Base-by-base conservation (phyloP, 202 grass and related monocot species). In the Setaria viridis region DNA sequence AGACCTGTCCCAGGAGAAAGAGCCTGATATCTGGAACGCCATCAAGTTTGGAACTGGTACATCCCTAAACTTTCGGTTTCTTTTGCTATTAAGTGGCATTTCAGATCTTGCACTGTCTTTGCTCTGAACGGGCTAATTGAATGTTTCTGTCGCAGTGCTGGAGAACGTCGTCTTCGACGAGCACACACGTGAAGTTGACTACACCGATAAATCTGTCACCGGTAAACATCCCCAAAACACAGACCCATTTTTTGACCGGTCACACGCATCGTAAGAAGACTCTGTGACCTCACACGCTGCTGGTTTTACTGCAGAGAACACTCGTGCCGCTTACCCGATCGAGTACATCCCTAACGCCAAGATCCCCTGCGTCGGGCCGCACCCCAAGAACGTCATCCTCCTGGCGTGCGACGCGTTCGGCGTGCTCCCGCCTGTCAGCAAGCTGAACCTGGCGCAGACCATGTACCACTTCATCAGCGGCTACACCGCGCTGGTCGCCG, bases 391-490 rank as follows among this genome's bases (percentile, higher is more conserved):
- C 83, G 94, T 99, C 70, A 97, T 99, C 74, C 92, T 99, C 79
- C 19, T 99, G 83, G 97, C 97, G 3, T 99, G 97, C 67, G 97
- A 99, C 56, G 97, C 97, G 2, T 99, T 97, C 57, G 97, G 97
- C 6, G 97, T 99, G 37, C 97, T 99, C 76, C 97, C 97, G 55
- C 97, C 97, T 0, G 92, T 99, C 15, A 97, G 97, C 97, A 99
- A 97, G 81, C 87, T 99, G n/a, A 97, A 86, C 84, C 89, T 99
- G 30, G 80, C 94, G 11, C 97, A 99, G 87, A 99, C 97, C 71
- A 99, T 99, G 97, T 99, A 99, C 85, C 97, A 99, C 63, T 99
- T 99, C 92, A 99, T 99, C 77, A 99, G 97, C 57, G 97, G 97
- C 80, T 99, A 99, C 89, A 99, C 97, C 58, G 97, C 97, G 58